Percentiles rank a stretch among this genome's conserved stretches.
phyloP scores from a whole-genome alignment of 768 basidiomycete genomes.

The Pleurotus giganteus region DNA sequence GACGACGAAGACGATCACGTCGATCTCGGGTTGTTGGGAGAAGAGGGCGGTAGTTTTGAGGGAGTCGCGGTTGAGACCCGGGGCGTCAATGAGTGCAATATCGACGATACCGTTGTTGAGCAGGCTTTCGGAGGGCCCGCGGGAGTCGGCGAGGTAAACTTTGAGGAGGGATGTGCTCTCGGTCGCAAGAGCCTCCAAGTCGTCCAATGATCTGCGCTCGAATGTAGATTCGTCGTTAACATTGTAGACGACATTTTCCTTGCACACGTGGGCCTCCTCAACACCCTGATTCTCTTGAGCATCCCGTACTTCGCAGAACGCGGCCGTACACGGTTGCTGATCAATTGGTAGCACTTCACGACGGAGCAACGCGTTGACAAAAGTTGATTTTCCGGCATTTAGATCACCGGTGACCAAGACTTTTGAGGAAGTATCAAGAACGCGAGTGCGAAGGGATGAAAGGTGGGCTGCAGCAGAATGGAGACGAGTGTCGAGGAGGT shows the following conservation, averaged over 20 bases:
- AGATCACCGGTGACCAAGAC: constrained; percentile 98
- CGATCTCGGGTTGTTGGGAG: constrained; percentile 95
- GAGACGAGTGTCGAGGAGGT: constrained; percentile 86
- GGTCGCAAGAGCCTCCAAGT: constrained; percentile 78
- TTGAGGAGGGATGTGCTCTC: constrained; percentile 78
- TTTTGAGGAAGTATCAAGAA: constrained; percentile 90
- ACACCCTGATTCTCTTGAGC: constrained; percentile 74
- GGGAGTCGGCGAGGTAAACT: constrained; percentile 83
- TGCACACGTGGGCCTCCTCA: constrained; percentile 86
- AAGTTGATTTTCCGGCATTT: constrained; percentile 97
- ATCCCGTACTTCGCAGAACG: constrained; percentile 96
- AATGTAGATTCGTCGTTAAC: constrained; percentile 74
- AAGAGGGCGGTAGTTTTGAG: constrained; percentile 94
- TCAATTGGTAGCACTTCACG: constrained; percentile 95
- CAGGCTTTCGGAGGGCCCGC: constrained; percentile 65
- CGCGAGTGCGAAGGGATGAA: constrained; percentile 79
- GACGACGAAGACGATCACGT: constrained; percentile 97
- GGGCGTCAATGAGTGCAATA: constrained; percentile 97
- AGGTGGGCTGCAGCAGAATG: constrained; percentile 72
- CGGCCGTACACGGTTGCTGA: constrained; percentile 96
- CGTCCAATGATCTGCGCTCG: constrained; percentile 58
- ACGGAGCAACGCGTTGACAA: constrained; percentile 92
- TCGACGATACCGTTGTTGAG: constrained; percentile 95
- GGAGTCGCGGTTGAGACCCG: constrained; percentile 94
- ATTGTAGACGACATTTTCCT: constrained; percentile 66